Evolutionary conservation across 768 basidiomycete genomes (phyloP).

Genomic region (Suillus clintonianus): DNA sequence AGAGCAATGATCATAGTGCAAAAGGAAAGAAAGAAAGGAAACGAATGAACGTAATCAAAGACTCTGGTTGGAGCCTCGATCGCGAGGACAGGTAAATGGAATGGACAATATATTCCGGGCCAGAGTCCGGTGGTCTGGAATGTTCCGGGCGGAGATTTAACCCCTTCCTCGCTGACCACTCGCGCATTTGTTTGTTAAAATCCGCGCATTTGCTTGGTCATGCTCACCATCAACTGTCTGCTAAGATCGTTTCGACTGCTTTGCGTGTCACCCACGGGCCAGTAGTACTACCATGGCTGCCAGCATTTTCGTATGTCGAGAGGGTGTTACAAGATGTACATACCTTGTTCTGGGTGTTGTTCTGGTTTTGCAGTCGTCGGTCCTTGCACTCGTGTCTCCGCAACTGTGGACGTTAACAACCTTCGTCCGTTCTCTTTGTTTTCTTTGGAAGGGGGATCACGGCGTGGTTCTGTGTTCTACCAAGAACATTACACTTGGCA

Average conservation of each 20-base stretch:
- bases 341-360: not conserved
- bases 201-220: too few species aligned
- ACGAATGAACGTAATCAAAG: too few species aligned
- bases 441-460: not conserved
- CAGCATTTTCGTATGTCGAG: not conserved
- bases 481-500: not conserved
- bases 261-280: not conserved
- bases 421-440: not conserved
- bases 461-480: not conserved
- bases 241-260: not conserved
- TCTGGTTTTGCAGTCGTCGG: not conserved
- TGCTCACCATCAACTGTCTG: too few species aligned
- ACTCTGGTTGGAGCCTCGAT: too few species aligned
- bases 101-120: too few species aligned
- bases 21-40: conserved; percentile 1
- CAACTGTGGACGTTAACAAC: not conserved
- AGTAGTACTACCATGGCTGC: not conserved
- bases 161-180: too few species aligned
- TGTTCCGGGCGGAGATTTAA: too few species aligned
- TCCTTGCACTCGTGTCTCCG: not conserved
- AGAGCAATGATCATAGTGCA: conserved; percentile 17
- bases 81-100: too few species aligned
- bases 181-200: too few species aligned
- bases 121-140: too few species aligned
- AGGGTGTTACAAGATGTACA: not conserved